Percentiles rank a stretch among this genome's conserved stretches.
Evolutionary conservation across 495 filamentous ascomycete genomes (phyloP).

Genomic region (Xylaria intraflava): DNA sequence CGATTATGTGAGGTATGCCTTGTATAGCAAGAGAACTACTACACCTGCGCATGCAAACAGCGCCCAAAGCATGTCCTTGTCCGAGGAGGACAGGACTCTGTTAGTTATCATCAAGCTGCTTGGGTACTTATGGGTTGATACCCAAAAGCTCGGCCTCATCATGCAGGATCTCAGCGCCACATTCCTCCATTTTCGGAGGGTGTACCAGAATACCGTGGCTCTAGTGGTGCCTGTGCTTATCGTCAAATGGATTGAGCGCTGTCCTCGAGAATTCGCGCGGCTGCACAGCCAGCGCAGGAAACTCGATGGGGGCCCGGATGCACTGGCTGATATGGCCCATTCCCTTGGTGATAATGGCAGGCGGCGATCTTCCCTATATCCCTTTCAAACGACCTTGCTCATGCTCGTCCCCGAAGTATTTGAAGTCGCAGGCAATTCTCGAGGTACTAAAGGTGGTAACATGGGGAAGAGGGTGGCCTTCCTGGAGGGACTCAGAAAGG

Average conservation of each 20-base stretch:
- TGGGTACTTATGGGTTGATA: conserved; percentile 54
- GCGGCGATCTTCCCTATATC: conserved; percentile 49
- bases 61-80: conserved; percentile 33
- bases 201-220: conserved; percentile 55
- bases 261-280: conserved; percentile 54
- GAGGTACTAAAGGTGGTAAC: conserved; percentile 49
- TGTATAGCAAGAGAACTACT: conserved; percentile 42
- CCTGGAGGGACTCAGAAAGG: conserved; percentile 53
- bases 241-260: conserved; percentile 55
- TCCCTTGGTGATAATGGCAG: conserved; percentile 48
- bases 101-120: conserved; percentile 48
- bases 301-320: conserved; percentile 55
- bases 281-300: conserved; percentile 51
- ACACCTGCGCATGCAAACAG: conserved; percentile 30
- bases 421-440: conserved; percentile 54
- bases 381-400: conserved; percentile 54
- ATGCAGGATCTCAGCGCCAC: conserved; percentile 58
- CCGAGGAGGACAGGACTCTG: conserved; percentile 46
- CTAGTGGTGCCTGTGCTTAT: conserved; percentile 52
- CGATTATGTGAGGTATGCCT: conserved; percentile 44
- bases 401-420: conserved; percentile 60
- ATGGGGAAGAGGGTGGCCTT: conserved; percentile 58
- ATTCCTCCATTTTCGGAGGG: conserved; percentile 55
- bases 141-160: conserved; percentile 49
- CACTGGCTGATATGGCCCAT: conserved; percentile 57